Conservation (phyloP, 2,329 filamentous ascomycete genomes). For the Aspergillus neoniger region DNA sequence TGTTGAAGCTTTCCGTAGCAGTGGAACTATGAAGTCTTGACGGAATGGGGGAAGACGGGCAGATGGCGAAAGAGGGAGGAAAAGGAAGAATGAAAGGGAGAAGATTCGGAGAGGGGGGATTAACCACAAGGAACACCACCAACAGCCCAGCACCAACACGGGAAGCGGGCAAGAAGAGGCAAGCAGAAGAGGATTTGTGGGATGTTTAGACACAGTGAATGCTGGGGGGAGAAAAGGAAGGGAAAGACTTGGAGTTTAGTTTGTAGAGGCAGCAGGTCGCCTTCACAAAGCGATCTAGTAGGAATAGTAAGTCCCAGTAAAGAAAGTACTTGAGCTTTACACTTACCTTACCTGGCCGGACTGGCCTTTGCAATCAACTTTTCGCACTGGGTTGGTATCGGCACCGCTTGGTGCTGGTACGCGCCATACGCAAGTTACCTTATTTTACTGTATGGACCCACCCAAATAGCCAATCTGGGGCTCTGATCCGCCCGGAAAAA, state of each 20-base stretch:
- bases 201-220: conserved; percentile 9
- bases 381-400: neutral
- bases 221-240: neutral
- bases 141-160: conserved; percentile 1
- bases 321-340: neutral
- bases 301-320: neutral
- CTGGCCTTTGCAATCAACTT: conserved; percentile 5
- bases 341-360: neutral
- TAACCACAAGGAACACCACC: conserved; percentile 6
- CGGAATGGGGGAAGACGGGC: conserved; percentile 8
- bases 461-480: conserved; percentile 6
- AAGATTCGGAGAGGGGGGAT: conserved; percentile 7
- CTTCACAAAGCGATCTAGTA: conserved; percentile 6
- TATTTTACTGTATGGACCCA: conserved; percentile 17
- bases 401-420: conserved; percentile 5
- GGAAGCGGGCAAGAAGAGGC: neutral
- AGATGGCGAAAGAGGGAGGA: conserved; percentile 16
- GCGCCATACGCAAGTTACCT: conserved; percentile 8
- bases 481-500: conserved; percentile 15
- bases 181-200: conserved; percentile 5
- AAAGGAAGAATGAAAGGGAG: conserved; percentile 14
- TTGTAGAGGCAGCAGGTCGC: conserved; percentile 15
- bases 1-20: conserved; percentile 17
- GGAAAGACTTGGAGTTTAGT: conserved; percentile 19
- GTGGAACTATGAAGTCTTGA: conserved; percentile 18